phyloP scores from a whole-genome alignment of 2,329 filamentous ascomycete species.

The Cytospora leucostoma region DNA sequence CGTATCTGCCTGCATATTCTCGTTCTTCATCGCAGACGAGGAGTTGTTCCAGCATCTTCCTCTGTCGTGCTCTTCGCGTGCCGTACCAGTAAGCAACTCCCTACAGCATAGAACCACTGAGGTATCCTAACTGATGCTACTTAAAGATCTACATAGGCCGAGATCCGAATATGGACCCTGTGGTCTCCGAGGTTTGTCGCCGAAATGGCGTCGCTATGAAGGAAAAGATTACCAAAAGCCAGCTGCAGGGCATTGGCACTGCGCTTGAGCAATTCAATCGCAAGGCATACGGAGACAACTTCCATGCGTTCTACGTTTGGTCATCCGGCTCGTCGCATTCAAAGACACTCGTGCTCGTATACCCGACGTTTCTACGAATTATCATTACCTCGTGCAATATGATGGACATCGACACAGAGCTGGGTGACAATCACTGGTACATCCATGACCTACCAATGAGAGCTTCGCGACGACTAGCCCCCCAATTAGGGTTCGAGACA shows the following conservation, averaged over 20 bases:
- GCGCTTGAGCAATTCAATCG: constrained; percentile 26
- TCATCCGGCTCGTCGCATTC: constrained; percentile 31
- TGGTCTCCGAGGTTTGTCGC: constrained; percentile 19
- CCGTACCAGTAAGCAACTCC: constrained; percentile 27
- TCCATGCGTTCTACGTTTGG: constrained; percentile 33
- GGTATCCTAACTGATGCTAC: background rate
- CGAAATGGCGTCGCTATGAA: constrained; percentile 25
- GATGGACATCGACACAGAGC: constrained; percentile 32
- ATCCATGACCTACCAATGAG: constrained; percentile 33
- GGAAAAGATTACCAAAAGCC: constrained; percentile 26
- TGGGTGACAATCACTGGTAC: constrained; percentile 35
- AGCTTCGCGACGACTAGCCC: background rate
- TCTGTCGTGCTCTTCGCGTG: constrained; percentile 26
- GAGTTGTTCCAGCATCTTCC: constrained; percentile 31
- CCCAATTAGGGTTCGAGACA: constrained; percentile 28
- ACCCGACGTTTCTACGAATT: constrained; percentile 31
- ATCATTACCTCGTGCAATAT: constrained; percentile 35
- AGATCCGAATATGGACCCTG: constrained; percentile 30
- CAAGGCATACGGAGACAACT: constrained; percentile 30
- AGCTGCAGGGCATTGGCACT: constrained; percentile 27
- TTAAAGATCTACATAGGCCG: constrained; percentile 32
- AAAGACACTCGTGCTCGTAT: constrained; percentile 32
- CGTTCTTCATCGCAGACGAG: constrained; percentile 32
- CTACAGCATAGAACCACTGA: background rate
- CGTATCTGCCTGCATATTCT: constrained; percentile 32